Base-by-base conservation (phyloP, 202 grass and related monocot species). In the Saccharum hybrid region DNA sequence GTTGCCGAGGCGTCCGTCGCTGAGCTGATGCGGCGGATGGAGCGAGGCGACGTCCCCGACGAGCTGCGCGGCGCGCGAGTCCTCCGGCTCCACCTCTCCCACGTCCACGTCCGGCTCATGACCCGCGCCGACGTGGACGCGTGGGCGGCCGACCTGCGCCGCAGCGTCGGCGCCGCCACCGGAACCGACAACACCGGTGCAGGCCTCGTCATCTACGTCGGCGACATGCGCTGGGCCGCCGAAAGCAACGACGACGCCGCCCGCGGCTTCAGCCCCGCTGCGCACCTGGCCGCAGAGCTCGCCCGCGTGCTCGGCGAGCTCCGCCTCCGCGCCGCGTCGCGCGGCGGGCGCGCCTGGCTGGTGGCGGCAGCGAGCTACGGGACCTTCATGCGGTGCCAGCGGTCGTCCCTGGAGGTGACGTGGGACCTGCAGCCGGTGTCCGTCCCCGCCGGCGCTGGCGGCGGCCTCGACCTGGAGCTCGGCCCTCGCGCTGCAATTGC, bases 401-500 rank as follows among this genome's bases (percentile, higher is more conserved):
- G 90, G 48, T 26, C 21, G 77, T 74, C 67, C 2, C 77, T 97
- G 38, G 87, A 91, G 63, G 40, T 42, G 2, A 63, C 76, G 63
- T 97, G 91, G 94, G 89, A 67, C 45, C 89, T 97, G 51, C 89
- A 97, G 60, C 82, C 89, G 19, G 91, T 97, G 66, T 18, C 69
- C 73, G 84, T 97, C 52, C 89, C 89, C 10, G 51, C 79, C 10
- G 88, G 79, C 74, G 86, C 59, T 67, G 86, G 81, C 43, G 81
- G 90, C 54, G 71, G 88, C 61, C 74, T 97, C 84, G 92, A 82
- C 56, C 72, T 87, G 10, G 79, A 72, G 33, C 51, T 85, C 81
- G 86, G 66, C 62, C 84, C 90, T 30, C 90, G 81, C 8, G 38
- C 71, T 46, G 42, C 90, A 14, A 34, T 77, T 3, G 22, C 22